Base-by-base conservation (phyloP, 2,329 filamentous ascomycete species). In the Beauveria asiatica region DNA sequence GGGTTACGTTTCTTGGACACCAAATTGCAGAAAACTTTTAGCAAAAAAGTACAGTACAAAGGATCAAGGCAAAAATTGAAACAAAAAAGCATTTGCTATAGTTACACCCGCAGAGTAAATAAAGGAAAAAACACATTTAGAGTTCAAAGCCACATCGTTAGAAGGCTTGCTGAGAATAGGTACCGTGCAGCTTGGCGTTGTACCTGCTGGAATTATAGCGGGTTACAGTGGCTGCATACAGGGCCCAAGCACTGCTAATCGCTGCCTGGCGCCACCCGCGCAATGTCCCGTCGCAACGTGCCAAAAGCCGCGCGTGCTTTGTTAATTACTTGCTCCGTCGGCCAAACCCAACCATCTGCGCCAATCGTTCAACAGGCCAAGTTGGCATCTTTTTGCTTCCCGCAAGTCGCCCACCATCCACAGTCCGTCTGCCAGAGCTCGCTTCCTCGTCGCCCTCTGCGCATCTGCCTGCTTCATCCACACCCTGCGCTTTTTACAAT, bases 381-480 rank as follows among this genome's bases (percentile, higher is more conserved):
- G 13, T 59, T 48, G 57, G 57, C 50, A 49, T 39, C 30, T 54
- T 60, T 49, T 16, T 42, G 13, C 33, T 48, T 41, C 44, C 44
- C 21, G 8, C 54, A 55, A 17, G 25, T 33, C 39, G 11, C 37
- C 33, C 50, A 41, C 25, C 57, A 37, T 19, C 25, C 6, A 19
- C 48, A 52, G 17, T 17, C 7, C 25, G 2, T 33, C n/a, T 25
- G 17, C n/a, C 30, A 10, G 46, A 44, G 16, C 16, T 21, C 23
- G 9, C 25, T 19, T 33, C 25, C 0, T n/a, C 23, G 17, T 33
- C 48, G 9, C 41, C n/a, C 21, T 46, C 46, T 41, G 7, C 30
- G 19, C 44, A 19, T 41, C 21, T n/a, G 25, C 25, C 45, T 51
- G 52, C 25, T 5, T 30, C 6, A 7, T 19, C 39, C 16, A 17